Evolutionary conservation across 1,284 basidiomycete species (phyloP), one percentile per base, ranked within the genome.

Genomic region (Macrocystidia cucumis): DNA sequence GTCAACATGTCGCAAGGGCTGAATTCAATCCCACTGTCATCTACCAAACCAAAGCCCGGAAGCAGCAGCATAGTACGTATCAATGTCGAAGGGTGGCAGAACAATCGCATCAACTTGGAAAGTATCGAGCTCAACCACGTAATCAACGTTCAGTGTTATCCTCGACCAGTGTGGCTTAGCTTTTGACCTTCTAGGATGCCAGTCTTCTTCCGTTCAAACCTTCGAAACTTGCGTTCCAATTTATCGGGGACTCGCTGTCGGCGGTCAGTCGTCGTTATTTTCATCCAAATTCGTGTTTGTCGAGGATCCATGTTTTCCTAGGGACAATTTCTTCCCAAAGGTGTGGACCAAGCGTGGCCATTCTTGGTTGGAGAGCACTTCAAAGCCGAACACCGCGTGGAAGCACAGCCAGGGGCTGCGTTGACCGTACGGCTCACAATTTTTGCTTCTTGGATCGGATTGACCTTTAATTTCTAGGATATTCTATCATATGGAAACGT

Each of bases 171-270:
- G 25, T 27, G 3, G 16, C n/a, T 16, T 17, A 11, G 23, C 16
- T 11, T n/a, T 8, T 12, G 17, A 26, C 12, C 9, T 5, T 37
- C 3, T 35, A 74, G 70, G 72, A 62, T 28, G 71, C 72, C 4
- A 40, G 45, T 9, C 47, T 75, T 0, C 51, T 66, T 3, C 64
- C 67, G 1, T 75, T 74, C 46, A 55, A 45, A 6, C 69, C 68
- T 0, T 67, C 67, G 1, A 59, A 59, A 24, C 50, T 73, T 7
- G 51, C 56, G 1, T 74, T 76, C 43, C 72, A 74, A 40, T 74
- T 73, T 46, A 73, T 78, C 29, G 73, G 74, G 0, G 73, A 77
- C 43, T 75, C 73, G 1, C 52, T 75, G 3, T 74, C 72, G 8
- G 67, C 73, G 17, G 72, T 74, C 46, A 38, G 62, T 46, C 17